phyloP scores from a whole-genome alignment of 257 asterid genomes.

The Coffea eugenioides region DNA sequence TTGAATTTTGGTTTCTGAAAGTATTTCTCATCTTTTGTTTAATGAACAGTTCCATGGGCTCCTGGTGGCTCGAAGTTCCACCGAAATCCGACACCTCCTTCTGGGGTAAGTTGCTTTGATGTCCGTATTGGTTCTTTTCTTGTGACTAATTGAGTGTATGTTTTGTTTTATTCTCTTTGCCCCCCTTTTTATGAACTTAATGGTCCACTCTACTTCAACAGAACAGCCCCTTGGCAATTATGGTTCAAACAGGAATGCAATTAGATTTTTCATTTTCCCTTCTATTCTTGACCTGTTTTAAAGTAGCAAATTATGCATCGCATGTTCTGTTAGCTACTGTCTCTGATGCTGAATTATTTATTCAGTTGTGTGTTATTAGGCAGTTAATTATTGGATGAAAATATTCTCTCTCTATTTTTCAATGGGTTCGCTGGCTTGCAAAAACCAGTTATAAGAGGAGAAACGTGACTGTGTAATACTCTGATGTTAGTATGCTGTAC shows the following conservation, averaged over 20 bases:
- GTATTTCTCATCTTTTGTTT: conserved; percentile 7
- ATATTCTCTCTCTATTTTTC: background rate
- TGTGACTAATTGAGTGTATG: background rate
- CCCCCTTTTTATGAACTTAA: background rate
- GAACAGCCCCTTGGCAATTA: background rate
- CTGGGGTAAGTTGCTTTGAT: conserved; percentile 62
- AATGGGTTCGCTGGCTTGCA: background rate
- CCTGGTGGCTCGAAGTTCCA: conserved; percentile 97
- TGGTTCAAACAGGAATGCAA: background rate
- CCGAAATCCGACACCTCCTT: conserved; percentile 86
- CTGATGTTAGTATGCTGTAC: background rate
- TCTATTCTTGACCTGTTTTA: background rate
- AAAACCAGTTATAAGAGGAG: background rate
- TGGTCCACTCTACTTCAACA: background rate
- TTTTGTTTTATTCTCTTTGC: background rate
- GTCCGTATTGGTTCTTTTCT: conserved; percentile 7
- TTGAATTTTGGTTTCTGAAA: conserved; percentile 6
- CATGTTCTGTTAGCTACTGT: background rate
- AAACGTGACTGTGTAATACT: too few species aligned
- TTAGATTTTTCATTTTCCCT: background rate
- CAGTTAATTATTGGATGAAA: background rate
- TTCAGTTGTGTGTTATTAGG: background rate
- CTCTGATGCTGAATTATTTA: background rate
- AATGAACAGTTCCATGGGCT: conserved; percentile 94
- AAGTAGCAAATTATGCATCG: background rate